Percentiles rank a stretch among this genome's conserved stretches.
phyloP scores from a whole-genome alignment of 768 basidiomycete species.

The Lepiota venenata region DNA sequence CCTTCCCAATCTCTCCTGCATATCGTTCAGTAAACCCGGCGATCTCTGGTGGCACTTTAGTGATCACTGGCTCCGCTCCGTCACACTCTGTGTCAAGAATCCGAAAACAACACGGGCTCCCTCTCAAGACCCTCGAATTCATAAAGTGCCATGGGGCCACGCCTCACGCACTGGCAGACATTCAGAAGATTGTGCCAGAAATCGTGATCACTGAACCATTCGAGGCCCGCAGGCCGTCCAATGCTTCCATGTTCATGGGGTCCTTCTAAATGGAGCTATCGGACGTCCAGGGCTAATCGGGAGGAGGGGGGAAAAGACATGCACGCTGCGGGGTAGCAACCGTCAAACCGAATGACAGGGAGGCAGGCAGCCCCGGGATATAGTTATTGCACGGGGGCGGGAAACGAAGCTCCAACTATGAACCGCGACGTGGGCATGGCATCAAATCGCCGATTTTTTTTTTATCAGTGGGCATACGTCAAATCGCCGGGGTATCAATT shows the following conservation, averaged over 20 bases:
- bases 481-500: too few species aligned
- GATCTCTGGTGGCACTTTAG: conserved; percentile 33
- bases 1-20: conserved; percentile 22
- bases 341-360: too few species aligned
- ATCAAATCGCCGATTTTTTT: too few species aligned
- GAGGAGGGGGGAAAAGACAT: too few species aligned
- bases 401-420: too few species aligned
- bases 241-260: not conserved
- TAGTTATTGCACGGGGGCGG: too few species aligned
- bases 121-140: conserved; percentile 24
- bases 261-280: not conserved
- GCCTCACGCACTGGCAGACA: not conserved
- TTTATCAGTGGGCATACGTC: too few species aligned
- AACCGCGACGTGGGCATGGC: too few species aligned
- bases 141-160: conserved; percentile 23
- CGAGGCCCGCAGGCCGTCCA: not conserved
- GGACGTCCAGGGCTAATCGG: too few species aligned
- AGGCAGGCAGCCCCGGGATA: too few species aligned
- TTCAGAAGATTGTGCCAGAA: conserved; percentile 9
- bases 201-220: conserved; percentile 9
- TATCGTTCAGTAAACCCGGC: conserved; percentile 29
- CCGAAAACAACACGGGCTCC: conserved; percentile 14
- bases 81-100: conserved; percentile 16
- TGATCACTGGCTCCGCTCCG: conserved; percentile 23
- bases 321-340: too few species aligned